A percentile compares a stretch with the other conserved stretches of the same genome.
Conservation (phyloP, 2,329 filamentous ascomycete genomes). For the Cladosporium sp. region DNA sequence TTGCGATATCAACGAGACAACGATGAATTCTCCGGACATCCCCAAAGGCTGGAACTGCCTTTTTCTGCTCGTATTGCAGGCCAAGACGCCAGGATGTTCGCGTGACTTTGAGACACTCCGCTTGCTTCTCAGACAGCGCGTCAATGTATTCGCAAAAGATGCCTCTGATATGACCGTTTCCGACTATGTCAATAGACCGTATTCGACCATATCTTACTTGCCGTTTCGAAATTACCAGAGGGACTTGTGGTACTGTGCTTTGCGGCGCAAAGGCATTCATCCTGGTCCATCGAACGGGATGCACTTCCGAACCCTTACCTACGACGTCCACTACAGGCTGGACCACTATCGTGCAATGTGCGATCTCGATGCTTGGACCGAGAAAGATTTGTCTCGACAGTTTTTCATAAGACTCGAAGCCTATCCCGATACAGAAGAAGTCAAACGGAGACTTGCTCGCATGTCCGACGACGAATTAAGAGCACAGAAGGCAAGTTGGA, state of each 20-base stretch:
- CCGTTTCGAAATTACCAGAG: too few relatives aligned
- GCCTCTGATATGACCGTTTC: too few relatives aligned
- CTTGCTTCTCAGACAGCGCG: background rate
- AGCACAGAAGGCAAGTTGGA: too few relatives aligned
- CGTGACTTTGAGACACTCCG: background rate
- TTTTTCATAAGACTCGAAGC: background rate
- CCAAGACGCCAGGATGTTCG: background rate
- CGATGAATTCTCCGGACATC: background rate
- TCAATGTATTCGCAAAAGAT: background rate
- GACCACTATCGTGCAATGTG: background rate
- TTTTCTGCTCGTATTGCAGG: background rate
- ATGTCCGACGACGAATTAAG: too few relatives aligned
- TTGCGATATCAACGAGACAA: background rate
- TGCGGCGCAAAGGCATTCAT: background rate
- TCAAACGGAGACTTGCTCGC: background rate
- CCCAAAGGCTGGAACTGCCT: background rate
- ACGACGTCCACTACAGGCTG: background rate
- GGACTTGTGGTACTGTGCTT: background rate
- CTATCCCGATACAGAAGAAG: background rate
- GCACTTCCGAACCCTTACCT: accelerated
- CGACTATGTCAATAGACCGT: too few relatives aligned
- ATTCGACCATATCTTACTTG: too few relatives aligned
- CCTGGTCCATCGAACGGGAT: accelerated
- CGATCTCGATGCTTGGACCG: background rate
- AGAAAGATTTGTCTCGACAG: background rate